These are phyloP conservation scores for Alectoria sarmentosa DNA, from an alignment of 495 filamentous ascomycete genomes.

Conservation along the genomic window DNA sequence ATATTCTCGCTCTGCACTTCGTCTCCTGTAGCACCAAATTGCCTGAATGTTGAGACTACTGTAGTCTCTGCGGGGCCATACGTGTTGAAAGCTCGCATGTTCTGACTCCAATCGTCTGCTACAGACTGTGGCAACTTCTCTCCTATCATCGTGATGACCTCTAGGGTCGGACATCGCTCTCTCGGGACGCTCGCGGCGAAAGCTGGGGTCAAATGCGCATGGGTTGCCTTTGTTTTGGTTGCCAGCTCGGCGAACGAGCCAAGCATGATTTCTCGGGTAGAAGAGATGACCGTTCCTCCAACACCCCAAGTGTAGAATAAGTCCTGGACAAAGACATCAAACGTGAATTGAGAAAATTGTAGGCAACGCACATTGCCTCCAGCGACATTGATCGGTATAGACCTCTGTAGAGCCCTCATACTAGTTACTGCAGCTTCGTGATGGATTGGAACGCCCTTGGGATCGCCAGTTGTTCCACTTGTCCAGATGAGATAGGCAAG, in stretches of 20 bases:
- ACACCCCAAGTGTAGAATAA: slow-evolving; percentile 37
- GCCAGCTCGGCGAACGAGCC: slow-evolving; percentile 32
- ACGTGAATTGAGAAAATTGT: slow-evolving; percentile 36
- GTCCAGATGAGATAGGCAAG: slow-evolving; percentile 36
- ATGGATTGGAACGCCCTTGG: slow-evolving; percentile 26
- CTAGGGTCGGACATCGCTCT: slow-evolving; percentile 30
- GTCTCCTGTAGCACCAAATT: slow-evolving; percentile 31
- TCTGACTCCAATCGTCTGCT: slow-evolving; percentile 35
- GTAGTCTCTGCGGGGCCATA: slow-evolving; percentile 37
- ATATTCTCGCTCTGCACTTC: slow-evolving; percentile 33
- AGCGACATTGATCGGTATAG: slow-evolving; percentile 29
- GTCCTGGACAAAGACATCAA: slow-evolving; percentile 38
- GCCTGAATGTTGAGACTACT: slow-evolving; percentile 34
- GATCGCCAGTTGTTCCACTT: slow-evolving; percentile 33
- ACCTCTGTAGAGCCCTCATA: slow-evolving; percentile 31
- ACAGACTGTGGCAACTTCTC: slow-evolving; percentile 32
- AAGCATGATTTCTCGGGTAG: slow-evolving; percentile 33
- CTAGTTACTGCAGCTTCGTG: slow-evolving; percentile 29
- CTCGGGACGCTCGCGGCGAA: slow-evolving; percentile 32
- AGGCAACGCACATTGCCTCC: slow-evolving; percentile 31
- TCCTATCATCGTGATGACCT: slow-evolving; percentile 29
- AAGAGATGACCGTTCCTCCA: slow-evolving; percentile 34
- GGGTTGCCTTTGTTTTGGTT: slow-evolving; percentile 32
- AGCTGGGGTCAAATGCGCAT: slow-evolving; percentile 37
- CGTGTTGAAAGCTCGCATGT: slow-evolving; percentile 34